Percentiles rank a stretch among this genome's conserved stretches.
These are phyloP conservation scores for Schizothecium vesticola DNA, from an alignment of 495 filamentous ascomycete species.

Conservation along the genomic window DNA sequence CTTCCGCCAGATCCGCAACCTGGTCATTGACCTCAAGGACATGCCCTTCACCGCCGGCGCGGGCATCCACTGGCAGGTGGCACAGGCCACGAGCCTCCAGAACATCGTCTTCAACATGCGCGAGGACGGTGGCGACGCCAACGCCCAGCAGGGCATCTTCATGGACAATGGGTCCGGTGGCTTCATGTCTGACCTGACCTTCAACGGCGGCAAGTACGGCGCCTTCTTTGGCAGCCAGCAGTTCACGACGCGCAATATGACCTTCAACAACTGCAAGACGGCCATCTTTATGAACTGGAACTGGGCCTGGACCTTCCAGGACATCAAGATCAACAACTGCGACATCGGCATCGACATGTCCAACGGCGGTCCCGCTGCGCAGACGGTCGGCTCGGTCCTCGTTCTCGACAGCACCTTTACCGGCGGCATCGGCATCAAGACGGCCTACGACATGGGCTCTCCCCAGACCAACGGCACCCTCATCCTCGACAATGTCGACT, in stretches of 20 bases:
- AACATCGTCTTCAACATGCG: constrained; percentile 90
- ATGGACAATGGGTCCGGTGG: constrained; percentile 95
- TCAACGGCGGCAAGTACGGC: constrained; percentile 81
- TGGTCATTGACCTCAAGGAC: constrained; percentile 77
- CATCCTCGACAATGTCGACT: constrained; percentile 82
- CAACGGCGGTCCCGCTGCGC: constrained; percentile 49
- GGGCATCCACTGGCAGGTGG: constrained; percentile 97
- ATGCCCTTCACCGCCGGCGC: constrained; percentile 60
- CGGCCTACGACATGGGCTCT: constrained; percentile 59
- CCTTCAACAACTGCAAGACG: constrained; percentile 83
- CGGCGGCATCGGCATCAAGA: constrained; percentile 70
- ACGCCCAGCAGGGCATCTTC: constrained; percentile 85
- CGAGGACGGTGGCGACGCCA: constrained; percentile 58
- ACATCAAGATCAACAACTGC: constrained; percentile 75
- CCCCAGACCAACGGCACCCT: constrained; percentile 69
- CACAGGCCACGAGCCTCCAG: constrained; percentile 86
- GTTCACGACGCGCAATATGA: constrained; percentile 87
- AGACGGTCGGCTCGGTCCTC: constrained; percentile 74
- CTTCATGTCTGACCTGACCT: constrained; percentile 80
- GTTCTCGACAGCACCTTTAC: constrained; percentile 74
- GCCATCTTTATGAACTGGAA: constrained; percentile 94
- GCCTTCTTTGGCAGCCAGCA: constrained; percentile 91
- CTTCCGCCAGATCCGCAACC: constrained; percentile 93
- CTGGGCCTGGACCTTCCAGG: constrained; percentile 88
- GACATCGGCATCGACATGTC: constrained; percentile 77